A percentile compares a stretch with the other conserved stretches of the same genome.
phyloP scores from a whole-genome alignment of 164 flowering plant species.

The Litsea cubeba region DNA sequence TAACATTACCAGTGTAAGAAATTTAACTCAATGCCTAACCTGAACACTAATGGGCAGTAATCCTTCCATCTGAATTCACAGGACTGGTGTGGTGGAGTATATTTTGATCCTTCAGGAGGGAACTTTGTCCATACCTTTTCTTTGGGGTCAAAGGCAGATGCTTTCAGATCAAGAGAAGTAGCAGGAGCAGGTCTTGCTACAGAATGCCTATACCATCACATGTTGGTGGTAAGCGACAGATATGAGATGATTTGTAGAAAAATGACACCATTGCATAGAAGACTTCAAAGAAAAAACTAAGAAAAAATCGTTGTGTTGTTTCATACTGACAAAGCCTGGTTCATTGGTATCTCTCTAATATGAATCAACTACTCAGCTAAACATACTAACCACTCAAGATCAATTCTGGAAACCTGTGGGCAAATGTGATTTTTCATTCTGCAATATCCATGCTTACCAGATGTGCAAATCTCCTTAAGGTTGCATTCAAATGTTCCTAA shows the following conservation, averaged over 20 bases:
- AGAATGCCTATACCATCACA: conserved; percentile 53
- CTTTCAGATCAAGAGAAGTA: conserved; percentile 53
- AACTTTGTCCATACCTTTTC: conserved; percentile 83
- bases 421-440: neutral
- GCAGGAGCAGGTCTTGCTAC: conserved; percentile 78
- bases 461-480: too few species aligned
- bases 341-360: too few species aligned
- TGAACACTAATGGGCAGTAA: conserved; percentile 83
- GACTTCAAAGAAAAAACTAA: neutral
- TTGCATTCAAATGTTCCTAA: too few species aligned
- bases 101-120: conserved; percentile 76
- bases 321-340: neutral
- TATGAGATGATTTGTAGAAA: neutral
- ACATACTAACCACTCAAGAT: neutral
- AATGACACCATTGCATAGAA: neutral
- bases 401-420: neutral
- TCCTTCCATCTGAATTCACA: conserved; percentile 86
- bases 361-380: neutral
- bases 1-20: neutral
- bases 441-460: neutral
- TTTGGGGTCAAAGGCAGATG: conserved; percentile 81
- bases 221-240: conserved; percentile 1
- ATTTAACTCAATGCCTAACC: conserved; percentile 29
- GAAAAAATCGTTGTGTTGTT: neutral
- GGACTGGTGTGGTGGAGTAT: conserved; percentile 84